phyloP scores from a whole-genome alignment of 2,329 filamentous ascomycete genomes.

The Ophiobolus disseminans region DNA sequence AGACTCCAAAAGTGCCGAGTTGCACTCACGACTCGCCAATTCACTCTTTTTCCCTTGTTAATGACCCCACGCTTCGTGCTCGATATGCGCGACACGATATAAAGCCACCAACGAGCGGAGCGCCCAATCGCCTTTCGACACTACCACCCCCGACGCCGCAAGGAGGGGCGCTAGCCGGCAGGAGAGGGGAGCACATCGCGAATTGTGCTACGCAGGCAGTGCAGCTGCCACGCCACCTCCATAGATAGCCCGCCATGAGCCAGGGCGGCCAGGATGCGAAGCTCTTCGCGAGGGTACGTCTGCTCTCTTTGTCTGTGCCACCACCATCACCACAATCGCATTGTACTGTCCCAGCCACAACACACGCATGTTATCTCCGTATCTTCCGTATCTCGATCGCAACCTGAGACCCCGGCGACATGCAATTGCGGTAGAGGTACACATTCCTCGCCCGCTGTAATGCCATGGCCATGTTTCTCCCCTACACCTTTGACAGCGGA shows the following conservation, averaged over 20 bases:
- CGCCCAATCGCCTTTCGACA: conserved; percentile 23
- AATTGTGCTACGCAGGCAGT: conserved; percentile 37
- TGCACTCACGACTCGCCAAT: not conserved
- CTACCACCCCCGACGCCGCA: conserved; percentile 13
- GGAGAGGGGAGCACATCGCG: conserved; percentile 32
- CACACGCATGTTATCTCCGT: conserved; percentile 11
- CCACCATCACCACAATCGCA: conserved; percentile 20
- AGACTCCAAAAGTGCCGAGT: not conserved
- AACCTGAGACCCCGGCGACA: not conserved
- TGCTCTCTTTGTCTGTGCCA: conserved; percentile 18
- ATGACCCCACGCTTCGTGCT: not conserved
- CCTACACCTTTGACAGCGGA: conserved; percentile 47
- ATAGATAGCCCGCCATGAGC: conserved; percentile 60
- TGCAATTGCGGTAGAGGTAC: conserved; percentile 4
- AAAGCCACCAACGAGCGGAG: conserved; percentile 14
- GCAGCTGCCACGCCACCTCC: conserved; percentile 22
- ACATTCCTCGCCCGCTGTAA: conserved; percentile 3
- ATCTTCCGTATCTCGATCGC: conserved; percentile 8
- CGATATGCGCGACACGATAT: conserved; percentile 29
- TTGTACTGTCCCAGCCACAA: no score
- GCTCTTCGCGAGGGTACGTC: conserved; percentile 94
- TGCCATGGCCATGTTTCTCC: conserved; percentile 49
- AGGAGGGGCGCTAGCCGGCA: conserved; percentile 37
- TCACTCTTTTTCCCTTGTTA: not conserved
- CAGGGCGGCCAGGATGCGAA: conserved; percentile 91